Conservation (phyloP, 495 filamentous ascomycete species). For the Elaphomyces granulatus region DNA sequence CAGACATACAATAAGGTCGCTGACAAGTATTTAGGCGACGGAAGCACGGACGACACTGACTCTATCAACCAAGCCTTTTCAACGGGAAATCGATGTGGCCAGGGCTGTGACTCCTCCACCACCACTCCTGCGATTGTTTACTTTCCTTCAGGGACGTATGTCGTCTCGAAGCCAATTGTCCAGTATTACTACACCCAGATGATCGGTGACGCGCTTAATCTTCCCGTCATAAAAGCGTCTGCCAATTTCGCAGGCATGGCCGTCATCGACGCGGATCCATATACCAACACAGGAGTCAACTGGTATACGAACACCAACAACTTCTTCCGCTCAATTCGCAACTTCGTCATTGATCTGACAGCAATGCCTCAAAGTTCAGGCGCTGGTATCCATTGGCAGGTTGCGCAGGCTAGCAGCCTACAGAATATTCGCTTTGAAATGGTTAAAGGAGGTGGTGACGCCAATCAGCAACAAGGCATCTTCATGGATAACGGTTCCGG, state of each 20-base stretch:
- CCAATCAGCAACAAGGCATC: conserved; percentile 73
- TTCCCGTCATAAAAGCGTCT: conserved; percentile 66
- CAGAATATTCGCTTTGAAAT: conserved; percentile 90
- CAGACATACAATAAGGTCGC: conserved; percentile 11
- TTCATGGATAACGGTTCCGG: conserved; percentile 96
- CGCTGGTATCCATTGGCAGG: conserved; percentile 94
- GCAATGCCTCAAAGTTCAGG: conserved; percentile 47
- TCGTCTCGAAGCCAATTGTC: conserved; percentile 51
- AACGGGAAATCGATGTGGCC: conserved; percentile 60
- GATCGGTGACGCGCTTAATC: conserved; percentile 52
- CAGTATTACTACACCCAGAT: conserved; percentile 74
- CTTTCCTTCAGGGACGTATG: conserved; percentile 68
- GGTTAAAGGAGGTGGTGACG: conserved; percentile 50
- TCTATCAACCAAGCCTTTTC: conserved; percentile 82
- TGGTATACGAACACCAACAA: conserved; percentile 96
- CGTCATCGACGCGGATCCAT: conserved; percentile 82
- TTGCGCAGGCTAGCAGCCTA: conserved; percentile 82
- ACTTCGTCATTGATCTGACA: conserved; percentile 80
- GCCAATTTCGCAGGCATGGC: conserved; percentile 68
- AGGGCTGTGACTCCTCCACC: conserved; percentile 71
- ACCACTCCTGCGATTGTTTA: conserved; percentile 60
- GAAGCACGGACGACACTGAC: conserved; percentile 66
- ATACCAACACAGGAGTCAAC: conserved; percentile 43
- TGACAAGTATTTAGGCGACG: conserved; percentile 42
- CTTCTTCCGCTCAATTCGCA: conserved; percentile 93